phyloP scores from a whole-genome alignment of 768 basidiomycete species.

The Sporobolomyces pararoseus region DNA sequence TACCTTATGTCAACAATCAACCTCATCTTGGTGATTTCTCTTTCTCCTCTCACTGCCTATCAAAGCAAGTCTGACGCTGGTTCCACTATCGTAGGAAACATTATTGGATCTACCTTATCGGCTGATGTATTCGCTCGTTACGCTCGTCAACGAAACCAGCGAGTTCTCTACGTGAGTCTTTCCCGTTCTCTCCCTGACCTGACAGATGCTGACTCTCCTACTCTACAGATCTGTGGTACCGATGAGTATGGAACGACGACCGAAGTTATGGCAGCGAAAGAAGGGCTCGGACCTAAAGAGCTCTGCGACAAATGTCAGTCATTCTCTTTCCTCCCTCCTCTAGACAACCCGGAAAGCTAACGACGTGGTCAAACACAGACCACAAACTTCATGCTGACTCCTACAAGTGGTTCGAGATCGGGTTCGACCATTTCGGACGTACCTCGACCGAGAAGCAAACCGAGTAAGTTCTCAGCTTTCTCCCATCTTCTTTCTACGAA shows the following conservation, averaged over 20 bases:
- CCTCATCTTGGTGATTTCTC: conserved; percentile 41
- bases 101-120: conserved; percentile 91
- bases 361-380: conserved; percentile 59
- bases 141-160: conserved; percentile 71
- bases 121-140: conserved; percentile 95
- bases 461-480: conserved; percentile 58
- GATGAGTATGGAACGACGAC: conserved; percentile 99
- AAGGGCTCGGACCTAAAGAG: conserved; percentile 67
- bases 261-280: conserved; percentile 91
- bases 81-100: conserved; percentile 59
- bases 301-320: conserved; percentile 42
- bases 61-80: no score
- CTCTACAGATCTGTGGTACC: conserved; percentile 72
- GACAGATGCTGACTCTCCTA: neutral
- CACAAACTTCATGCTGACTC: conserved; percentile 80
- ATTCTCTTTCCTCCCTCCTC: neutral
- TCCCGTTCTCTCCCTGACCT: neutral
- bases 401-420: conserved; percentile 97
- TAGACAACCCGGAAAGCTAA: no score
- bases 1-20: conserved; percentile 62
- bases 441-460: conserved; percentile 87
- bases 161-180: conserved; percentile 65
- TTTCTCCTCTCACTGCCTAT: neutral
- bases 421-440: conserved; percentile 92
- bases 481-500: neutral